Base-by-base conservation (phyloP, 306 rosid species). In the Neltuma alba region DNA sequence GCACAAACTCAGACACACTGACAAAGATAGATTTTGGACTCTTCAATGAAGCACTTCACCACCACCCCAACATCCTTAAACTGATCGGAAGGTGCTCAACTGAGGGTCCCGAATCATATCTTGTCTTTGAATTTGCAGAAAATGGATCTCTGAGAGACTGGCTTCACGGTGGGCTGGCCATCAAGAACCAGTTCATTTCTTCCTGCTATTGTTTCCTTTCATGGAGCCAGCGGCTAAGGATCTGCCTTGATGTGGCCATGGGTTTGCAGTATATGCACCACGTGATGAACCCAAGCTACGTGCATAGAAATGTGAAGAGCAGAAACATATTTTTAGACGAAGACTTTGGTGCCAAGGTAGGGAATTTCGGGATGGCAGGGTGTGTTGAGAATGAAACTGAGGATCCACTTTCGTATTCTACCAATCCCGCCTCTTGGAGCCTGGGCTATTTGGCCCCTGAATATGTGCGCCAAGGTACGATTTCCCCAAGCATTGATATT, bases 151-250 rank as follows among this genome's bases (percentile, higher is more conserved):
- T 94, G 71, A 92, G 89, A 79, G 99, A 94, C 70, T 94, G 99
- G 99, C 91, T 94, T 55, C 97, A 94, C 33, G 95, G 95, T 30
- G 97, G 99, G 47, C 74, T 94, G 82, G 99, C 99, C 44, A 89
- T 94, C 71, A 94, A 94, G 86, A 94, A 89, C 80, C 97, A 94
- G 76, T 94, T 91, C 93, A 94, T 92, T 67, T 78, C 93, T 58
- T 95, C 99, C 11, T 95, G 99, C 80, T 88, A 91, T 50, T 91
- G 99, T 75, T 92, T 95, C 92, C 76, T 92, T 38, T 90, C 96
- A 72, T 95, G 99, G 99, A 87, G 83, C 70, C 99, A 92, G 64
- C 76, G 99, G 85, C 82, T 95, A 7, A 90, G 79, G 63, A 92
- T 94, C 70, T 91, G 97, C 78, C 91, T 92, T 34, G 92, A 92